phyloP scores from a whole-genome alignment of 495 filamentous ascomycete genomes.

The Penicillium cinerascens region DNA sequence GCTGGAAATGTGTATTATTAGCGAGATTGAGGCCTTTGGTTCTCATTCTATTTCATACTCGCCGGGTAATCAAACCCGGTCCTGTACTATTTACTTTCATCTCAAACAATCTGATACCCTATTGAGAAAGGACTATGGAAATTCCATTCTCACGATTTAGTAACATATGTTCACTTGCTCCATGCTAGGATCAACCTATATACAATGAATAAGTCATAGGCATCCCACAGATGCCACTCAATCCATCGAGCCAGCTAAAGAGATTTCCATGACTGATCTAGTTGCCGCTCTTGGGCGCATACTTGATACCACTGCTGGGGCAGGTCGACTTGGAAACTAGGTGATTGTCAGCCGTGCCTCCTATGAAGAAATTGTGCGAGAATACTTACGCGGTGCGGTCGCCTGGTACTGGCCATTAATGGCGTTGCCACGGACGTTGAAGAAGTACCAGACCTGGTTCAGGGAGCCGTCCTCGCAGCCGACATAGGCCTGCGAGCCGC shows the following conservation, averaged over 20 bases:
- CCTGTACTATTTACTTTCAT: not conserved
- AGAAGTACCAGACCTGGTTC: constrained; percentile 74
- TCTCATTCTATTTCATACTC: not conserved
- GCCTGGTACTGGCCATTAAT: constrained; percentile 67
- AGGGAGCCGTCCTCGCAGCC: constrained; percentile 56
- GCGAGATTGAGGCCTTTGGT: not conserved
- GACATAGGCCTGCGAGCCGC: constrained; percentile 57
- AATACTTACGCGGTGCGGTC: constrained; percentile 42
- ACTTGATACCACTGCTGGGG: constrained; percentile 54
- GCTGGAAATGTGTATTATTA: not conserved
- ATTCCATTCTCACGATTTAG: not conserved
- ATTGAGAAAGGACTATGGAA: not conserved
- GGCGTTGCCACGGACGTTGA: constrained; percentile 68
- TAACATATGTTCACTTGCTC: too few relatives aligned
- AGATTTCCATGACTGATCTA: not conserved
- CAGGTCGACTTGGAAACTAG: constrained; percentile 55
- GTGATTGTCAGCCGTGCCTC: not conserved
- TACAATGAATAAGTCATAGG: not conserved
- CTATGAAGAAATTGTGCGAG: not conserved
- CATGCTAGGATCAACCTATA: not conserved
- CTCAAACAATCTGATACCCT: not conserved
- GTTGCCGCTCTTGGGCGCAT: constrained; percentile 49
- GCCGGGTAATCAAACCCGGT: too few relatives aligned
- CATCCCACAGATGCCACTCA: not conserved
- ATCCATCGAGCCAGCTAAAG: not conserved